These are phyloP conservation scores for Fusarium pilosicola DNA, from an alignment of 2,329 filamentous ascomycete species.

Conservation along the genomic window DNA sequence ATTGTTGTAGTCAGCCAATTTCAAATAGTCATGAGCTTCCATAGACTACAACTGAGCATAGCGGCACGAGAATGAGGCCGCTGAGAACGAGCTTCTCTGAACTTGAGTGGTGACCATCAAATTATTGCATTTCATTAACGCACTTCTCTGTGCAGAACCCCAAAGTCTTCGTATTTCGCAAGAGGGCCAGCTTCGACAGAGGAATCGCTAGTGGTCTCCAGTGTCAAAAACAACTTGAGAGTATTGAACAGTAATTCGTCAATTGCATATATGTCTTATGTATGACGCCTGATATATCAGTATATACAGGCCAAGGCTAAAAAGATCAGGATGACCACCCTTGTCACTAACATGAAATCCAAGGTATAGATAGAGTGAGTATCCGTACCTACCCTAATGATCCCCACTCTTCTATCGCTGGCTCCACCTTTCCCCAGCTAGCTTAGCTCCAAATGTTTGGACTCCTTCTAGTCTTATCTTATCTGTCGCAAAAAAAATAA, in stretches of 20 bases:
- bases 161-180: neutral
- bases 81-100: neutral
- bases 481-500: slow-evolving; percentile 21
- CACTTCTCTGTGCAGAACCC: neutral
- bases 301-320: neutral
- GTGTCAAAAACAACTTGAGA: neutral
- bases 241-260: neutral
- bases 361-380: neutral
- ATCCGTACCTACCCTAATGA: neutral
- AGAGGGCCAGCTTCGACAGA: neutral
- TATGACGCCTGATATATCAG: neutral
- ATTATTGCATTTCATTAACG: neutral
- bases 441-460: neutral
- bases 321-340: neutral
- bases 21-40: neutral
- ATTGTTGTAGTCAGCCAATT: neutral
- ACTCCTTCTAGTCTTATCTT: slow-evolving; percentile 20
- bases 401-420: neutral
- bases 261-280: neutral
- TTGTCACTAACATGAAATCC: neutral
- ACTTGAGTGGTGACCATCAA: neutral
- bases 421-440: neutral
- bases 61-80: neutral
- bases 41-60: neutral
- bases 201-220: neutral